Percentiles rank a stretch among this genome's conserved stretches.
phyloP scores from a whole-genome alignment of 768 basidiomycete genomes.

The Pleurotus giganteus region DNA sequence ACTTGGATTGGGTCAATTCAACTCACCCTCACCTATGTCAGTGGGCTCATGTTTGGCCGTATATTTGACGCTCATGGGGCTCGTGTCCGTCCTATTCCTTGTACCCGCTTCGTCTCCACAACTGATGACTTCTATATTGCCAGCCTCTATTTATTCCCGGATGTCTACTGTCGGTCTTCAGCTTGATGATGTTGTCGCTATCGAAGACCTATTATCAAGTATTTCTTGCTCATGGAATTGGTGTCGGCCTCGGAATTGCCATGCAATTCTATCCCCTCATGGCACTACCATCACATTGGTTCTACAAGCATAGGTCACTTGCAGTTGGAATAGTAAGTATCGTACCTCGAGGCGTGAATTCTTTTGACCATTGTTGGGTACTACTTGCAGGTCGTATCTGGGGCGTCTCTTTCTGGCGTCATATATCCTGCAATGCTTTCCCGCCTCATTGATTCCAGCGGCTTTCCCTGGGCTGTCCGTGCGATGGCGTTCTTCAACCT shows the following conservation, averaged over 20 bases:
- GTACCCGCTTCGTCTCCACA: neutral
- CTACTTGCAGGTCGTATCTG: neutral
- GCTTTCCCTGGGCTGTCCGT: conserved; percentile 9
- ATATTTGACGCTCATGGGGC: conserved; percentile 7
- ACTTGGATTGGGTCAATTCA: conserved; percentile 10
- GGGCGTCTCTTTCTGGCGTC: neutral
- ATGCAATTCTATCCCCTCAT: conserved; percentile 3
- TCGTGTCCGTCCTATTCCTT: neutral
- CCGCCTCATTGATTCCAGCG: neutral
- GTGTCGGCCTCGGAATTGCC: conserved; percentile 3
- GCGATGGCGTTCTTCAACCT: conserved; percentile 3
- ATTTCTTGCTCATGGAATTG: conserved; percentile 3
- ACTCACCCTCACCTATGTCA: conserved; percentile 1
- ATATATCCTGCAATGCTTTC: conserved; percentile 7
- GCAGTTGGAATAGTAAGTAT: conserved; percentile 1
- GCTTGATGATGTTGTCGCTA: neutral
- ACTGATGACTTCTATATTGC: neutral
- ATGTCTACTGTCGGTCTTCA: neutral
- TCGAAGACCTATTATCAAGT: conserved; percentile 3
- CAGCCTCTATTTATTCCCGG: neutral
- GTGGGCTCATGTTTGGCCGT: neutral
- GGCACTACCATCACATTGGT: conserved; percentile 6
- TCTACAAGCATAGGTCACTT: neutral
- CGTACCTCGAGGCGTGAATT: neutral
- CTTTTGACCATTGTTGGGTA: neutral